Percentiles rank a stretch among this genome's conserved stretches.
Conservation (phyloP, 768 basidiomycete genomes). For the Russula sp. region DNA sequence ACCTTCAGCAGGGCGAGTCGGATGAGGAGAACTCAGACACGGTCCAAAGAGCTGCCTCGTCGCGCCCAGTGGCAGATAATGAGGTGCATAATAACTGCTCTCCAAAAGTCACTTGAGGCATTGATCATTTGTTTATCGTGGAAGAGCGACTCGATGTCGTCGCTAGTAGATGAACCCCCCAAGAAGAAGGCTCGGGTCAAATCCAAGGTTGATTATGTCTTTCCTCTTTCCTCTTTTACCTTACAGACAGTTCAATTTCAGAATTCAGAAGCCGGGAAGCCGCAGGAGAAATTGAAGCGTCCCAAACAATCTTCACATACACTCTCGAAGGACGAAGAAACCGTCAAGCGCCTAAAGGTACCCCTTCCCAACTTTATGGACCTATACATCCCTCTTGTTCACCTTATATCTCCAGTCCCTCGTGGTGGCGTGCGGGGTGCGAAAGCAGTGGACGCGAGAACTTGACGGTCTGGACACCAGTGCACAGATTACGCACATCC, state of each 20-base stretch:
- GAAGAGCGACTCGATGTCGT: constrained; percentile 56
- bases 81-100: background rate
- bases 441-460: constrained; percentile 70
- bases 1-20: constrained; percentile 1
- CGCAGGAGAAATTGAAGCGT: constrained; percentile 29
- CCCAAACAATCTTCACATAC: constrained; percentile 23
- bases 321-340: constrained; percentile 58
- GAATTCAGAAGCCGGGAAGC: constrained; percentile 23
- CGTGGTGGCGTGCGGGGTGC: constrained; percentile 67
- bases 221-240: background rate
- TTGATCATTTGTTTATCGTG: background rate
- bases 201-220: constrained; percentile 28
- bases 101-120: background rate
- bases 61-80: background rate
- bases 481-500: constrained; percentile 60
- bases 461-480: constrained; percentile 50
- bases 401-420: constrained; percentile 40
- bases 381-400: background rate
- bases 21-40: background rate
- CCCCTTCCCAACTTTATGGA: background rate
- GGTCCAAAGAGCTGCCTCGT: constrained; percentile 1
- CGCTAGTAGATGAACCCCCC: constrained; percentile 49
- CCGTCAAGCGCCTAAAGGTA: constrained; percentile 70
- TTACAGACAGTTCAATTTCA: background rate
- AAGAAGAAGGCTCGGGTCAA: constrained; percentile 37